Conservation (phyloP, 805 yeast species). For the Maudiozyma pseudohumilis region DNA sequence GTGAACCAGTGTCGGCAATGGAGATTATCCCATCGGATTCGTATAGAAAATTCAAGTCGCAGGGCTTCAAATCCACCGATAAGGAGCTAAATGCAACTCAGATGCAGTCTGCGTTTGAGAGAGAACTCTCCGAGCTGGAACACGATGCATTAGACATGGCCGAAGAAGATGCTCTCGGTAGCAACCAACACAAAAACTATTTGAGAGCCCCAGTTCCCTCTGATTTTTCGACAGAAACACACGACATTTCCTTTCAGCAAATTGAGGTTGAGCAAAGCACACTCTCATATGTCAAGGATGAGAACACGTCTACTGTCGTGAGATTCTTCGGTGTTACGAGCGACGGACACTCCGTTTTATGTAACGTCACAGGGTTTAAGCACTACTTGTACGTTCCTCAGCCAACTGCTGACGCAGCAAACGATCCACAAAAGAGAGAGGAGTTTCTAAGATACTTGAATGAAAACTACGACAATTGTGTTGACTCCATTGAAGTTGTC, state of each 20-base stretch:
- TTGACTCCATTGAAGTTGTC: slow-evolving; percentile 53
- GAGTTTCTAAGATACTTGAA: slow-evolving; percentile 39
- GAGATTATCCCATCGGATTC: slow-evolving; percentile 27
- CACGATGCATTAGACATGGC: slow-evolving; percentile 18
- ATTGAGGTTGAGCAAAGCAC: slow-evolving; percentile 85
- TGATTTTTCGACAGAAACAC: slow-evolving; percentile 37
- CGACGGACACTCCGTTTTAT: slow-evolving; percentile 78
- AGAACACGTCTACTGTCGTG: slow-evolving; percentile 42
- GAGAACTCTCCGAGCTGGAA: slow-evolving; percentile 25
- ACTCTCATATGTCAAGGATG: slow-evolving; percentile 32
- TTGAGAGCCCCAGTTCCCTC: slow-evolving; percentile 49
- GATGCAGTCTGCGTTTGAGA: slow-evolving; percentile 21
- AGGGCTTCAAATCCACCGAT: slow-evolving; percentile 24
- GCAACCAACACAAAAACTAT: slow-evolving; percentile 30
- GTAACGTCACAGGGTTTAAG: slow-evolving; percentile 79
- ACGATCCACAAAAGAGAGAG: slow-evolving; percentile 24
- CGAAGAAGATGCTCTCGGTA: slow-evolving; percentile 9
- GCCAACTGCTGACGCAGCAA: slow-evolving; percentile 49
- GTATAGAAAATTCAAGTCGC: slow-evolving; percentile 23
- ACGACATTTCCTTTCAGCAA: slow-evolving; percentile 74
- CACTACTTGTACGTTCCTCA: slow-evolving; percentile 91
- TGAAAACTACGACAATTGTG: slow-evolving; percentile 41
- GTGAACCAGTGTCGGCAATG: slow-evolving; percentile 28
- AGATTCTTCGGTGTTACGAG: slow-evolving; percentile 89
- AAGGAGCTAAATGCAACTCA: slow-evolving; percentile 17